Conservation (phyloP, 2,329 filamentous ascomycete species). For the Pyricularia sp. region DNA sequence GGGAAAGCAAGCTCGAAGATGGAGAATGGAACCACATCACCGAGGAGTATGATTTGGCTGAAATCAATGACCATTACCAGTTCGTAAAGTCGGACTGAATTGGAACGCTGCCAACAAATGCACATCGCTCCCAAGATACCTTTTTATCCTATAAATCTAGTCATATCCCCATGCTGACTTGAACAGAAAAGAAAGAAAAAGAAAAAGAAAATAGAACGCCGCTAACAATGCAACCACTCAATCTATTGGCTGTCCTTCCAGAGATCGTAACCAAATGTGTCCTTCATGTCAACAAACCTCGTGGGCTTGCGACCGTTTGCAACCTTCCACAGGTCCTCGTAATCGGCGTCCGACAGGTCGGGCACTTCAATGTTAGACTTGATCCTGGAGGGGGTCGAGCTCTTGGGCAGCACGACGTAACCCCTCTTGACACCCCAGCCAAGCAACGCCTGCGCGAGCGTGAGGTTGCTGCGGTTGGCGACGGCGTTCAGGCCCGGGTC, state of each 20-base stretch:
- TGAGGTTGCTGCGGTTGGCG: slow-evolving; percentile 42
- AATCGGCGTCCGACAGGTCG: slow-evolving; percentile 26
- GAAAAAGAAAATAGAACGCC: slow-evolving; percentile 9
- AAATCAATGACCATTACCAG: background rate
- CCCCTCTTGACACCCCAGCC: slow-evolving; percentile 54
- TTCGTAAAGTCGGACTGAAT: background rate
- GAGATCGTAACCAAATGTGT: slow-evolving; percentile 62
- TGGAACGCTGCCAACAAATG: background rate
- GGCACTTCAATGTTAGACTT: slow-evolving; percentile 43
- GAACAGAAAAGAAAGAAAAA: background rate
- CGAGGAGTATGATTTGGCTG: background rate
- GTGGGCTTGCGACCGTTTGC: slow-evolving; percentile 48
- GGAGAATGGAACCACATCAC: background rate
- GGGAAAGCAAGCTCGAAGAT: background rate
- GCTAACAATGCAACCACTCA: background rate
- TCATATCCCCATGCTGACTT: background rate
- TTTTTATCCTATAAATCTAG: background rate
- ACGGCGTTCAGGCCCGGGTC: slow-evolving; percentile 46
- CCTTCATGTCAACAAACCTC: slow-evolving; percentile 73
- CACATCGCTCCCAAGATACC: background rate
- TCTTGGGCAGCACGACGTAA: slow-evolving; percentile 58
- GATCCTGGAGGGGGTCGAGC: slow-evolving; percentile 51
- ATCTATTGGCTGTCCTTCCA: slow-evolving; percentile 38
- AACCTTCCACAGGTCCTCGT: slow-evolving; percentile 49
- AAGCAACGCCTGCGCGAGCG: slow-evolving; percentile 47